Evolutionary conservation across 805 yeast species (phyloP), one percentile per base, ranked within the genome.

Genomic region (Candida incommunis): DNA sequence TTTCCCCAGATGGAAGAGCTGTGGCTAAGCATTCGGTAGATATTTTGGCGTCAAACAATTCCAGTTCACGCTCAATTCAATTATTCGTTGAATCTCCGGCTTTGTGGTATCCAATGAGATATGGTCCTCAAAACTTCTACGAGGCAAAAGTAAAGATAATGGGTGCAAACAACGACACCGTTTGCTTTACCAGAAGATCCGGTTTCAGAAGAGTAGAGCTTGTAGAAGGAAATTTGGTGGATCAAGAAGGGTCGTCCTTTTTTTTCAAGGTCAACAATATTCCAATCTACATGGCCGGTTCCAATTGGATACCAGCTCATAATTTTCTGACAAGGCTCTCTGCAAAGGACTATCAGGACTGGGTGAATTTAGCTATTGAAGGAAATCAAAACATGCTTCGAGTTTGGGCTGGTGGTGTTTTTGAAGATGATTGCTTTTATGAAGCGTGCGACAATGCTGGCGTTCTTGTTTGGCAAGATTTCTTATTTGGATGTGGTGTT

Each of bases 401-500:
- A 34, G 64, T 70, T 2, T 71, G 75, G 75, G 76, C 70, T 4
- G 76, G 76, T 23, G 76, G 76, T 2, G 57, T 54, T 47, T 71
- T 66, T 48, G 75, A 71, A 48, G 54, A 50, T 22, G 72, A 69
- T 24, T 31, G 48, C 4, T 67, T 71, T 50, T 71, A 71, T 51
- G 57, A 62, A 23, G 64, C 61, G 46, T 71, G 75, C 54, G 75
- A 71, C 49, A 42, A 61, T 18, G 47, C 59, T 2, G 75, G 75
- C 2, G 44, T 74, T 9, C 41, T 74, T 51, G 68, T 74, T 5
- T 74, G 76, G 75, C 78, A 74, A 45, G 78, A 74, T 51, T 71
- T 73, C 53, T 68, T 72, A 76, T 73, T 74, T 61, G 77, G 74
- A 2, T 73, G 78, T 58, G 78, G 76, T 1, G 72, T 67, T 42